Base-by-base conservation (phyloP, 305 asterid species). In the Fraxinus sp. region DNA sequence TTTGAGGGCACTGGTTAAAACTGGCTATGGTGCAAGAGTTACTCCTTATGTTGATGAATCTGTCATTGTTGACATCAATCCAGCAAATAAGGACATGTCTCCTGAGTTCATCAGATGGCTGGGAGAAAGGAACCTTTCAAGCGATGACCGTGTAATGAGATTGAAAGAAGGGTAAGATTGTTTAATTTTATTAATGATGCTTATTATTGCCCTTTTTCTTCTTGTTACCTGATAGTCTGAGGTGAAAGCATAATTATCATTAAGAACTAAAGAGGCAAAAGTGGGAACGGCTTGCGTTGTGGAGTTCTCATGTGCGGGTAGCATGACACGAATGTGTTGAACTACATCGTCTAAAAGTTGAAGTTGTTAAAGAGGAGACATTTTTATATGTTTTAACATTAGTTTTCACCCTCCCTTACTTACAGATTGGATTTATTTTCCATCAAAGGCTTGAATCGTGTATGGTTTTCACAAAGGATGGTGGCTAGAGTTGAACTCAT, bases 21-120 rank as follows among this genome's bases (percentile, higher is more conserved):
- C 98, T 46, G 98, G 98, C 13, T 90, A 88, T 81, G 96, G 97
- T 77, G 94, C 97, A 30, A 84, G 91, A 79, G 97, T 92, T 55
- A 90, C 97, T 28, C 96, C 98, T 3, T 89, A 91, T 41, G 97
- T 93, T 8, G 93, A 91, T 7, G 93, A 91, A 84, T 87, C 92
- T 11, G 90, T 89, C 3, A 90, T 91, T 6, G 86, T 93, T 57
- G 97, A 92, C 79, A 86, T 91, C 77, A 81, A 88, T 82, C 93
- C 92, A 8, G 74, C 91, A 1, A 91, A 89, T 86, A 88, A 81
- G 81, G 91, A 92, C 33, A 81, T 79, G 90, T 90, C 95, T 49
- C 94, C 97, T 16, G 92, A 89, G 1, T 92, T 93, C 35, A 55
- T 89, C 77, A 75, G 91, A 72, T 93, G 97, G 97, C 81, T 93